phyloP scores from a whole-genome alignment of 495 filamentous ascomycete species.

The Xylaria sp. region DNA sequence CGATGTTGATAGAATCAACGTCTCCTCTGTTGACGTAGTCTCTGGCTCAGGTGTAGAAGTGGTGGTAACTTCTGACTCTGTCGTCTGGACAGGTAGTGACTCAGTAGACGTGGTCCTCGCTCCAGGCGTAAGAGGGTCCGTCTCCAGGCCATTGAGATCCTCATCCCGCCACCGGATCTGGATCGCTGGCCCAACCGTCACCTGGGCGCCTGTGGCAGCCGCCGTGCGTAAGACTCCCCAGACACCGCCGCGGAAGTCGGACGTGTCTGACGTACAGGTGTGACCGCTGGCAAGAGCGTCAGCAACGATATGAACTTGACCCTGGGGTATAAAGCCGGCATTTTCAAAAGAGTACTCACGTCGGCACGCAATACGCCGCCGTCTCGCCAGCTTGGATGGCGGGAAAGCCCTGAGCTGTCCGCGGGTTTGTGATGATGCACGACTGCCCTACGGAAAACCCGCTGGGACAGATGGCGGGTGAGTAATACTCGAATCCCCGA shows the following conservation, averaged over 20 bases:
- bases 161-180: slow-evolving; percentile 50
- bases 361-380: slow-evolving; percentile 48
- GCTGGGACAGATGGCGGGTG: slow-evolving; percentile 50
- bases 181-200: slow-evolving; percentile 49
- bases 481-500: slow-evolving; percentile 50
- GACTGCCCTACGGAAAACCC: slow-evolving; percentile 46
- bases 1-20: too few species aligned
- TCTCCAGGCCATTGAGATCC: slow-evolving; percentile 45
- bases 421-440: slow-evolving; percentile 39
- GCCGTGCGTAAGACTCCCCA: slow-evolving; percentile 45
- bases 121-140: slow-evolving; percentile 45
- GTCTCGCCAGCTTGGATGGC: slow-evolving; percentile 44
- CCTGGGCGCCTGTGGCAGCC: slow-evolving; percentile 29
- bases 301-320: neutral
- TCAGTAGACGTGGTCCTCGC: slow-evolving; percentile 17
- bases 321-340: neutral
- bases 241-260: slow-evolving; percentile 50
- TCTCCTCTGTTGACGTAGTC: slow-evolving; percentile 4
- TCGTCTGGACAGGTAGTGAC: neutral
- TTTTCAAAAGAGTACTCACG: slow-evolving; percentile 21
- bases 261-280: slow-evolving; percentile 48
- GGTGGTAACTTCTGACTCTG: neutral
- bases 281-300: slow-evolving; percentile 34
- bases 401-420: slow-evolving; percentile 47
- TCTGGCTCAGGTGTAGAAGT: neutral